Base-by-base conservation (phyloP, 192 early-diverging fungal species). In the Hyaloraphidium curvatum region DNA sequence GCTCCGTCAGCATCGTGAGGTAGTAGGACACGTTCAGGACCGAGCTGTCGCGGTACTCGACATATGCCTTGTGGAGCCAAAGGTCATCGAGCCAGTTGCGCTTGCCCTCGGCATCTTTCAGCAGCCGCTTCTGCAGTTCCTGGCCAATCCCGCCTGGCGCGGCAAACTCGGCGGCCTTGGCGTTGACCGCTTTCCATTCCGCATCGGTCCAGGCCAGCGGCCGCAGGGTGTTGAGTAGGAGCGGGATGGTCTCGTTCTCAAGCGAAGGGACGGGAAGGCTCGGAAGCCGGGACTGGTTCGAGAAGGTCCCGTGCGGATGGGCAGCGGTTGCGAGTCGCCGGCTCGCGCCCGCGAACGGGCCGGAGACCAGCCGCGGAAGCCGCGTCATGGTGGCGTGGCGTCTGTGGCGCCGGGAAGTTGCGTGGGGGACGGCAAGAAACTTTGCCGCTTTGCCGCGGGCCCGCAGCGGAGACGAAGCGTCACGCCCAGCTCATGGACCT, bases 11-110 rank as follows among this genome's bases (percentile, higher is more conserved):
- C 55, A 75, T 64, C n/a, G 82, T 35, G 23, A 89, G 74, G 57
- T 79, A 89, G 78, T 86, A 94, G 68, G 89, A 87, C 41, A 82
- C 85, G 69, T 94, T 87, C 55, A 94, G 72, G 55, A 87, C 62
- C 25, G 88, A 52, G 7, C 78, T 66, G 39, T 86, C 84, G 13
- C 91, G 71, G 86, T 85, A 91, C 25, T 73, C 67, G 50, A 82
- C 76, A 62, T 87, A 89, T 3, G 87, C 84, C 55, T 83, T 79
- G 53, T 73, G 67, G 21, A 82, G 58, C 84, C 77, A 83, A 73
- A 71, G 85, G 25, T 79, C 78, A 19, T 69, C 68, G 5, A 86
- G 63, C 83, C 83, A 86, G 57, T 76, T 82, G 61, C 67, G 61
- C 28, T 81, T 70, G 21, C 64, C 62, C 14, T 69, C 67, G 30